phyloP scores from a whole-genome alignment of 108 stramenopile species.

The Discostella stelligeroides region DNA sequence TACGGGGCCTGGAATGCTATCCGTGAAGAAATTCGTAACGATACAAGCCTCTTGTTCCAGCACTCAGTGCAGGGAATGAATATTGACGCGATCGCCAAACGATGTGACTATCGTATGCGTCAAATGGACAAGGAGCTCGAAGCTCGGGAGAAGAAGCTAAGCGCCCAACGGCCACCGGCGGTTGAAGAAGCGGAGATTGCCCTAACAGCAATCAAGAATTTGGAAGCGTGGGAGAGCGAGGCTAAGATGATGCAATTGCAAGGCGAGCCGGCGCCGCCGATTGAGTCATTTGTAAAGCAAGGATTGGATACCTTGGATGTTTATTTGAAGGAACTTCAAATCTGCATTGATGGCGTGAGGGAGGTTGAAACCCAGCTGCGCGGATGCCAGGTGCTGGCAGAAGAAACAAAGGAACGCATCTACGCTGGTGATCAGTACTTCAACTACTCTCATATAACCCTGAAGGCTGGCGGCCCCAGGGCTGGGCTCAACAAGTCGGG shows the following conservation, averaged over 20 bases:
- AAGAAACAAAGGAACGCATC: slow-evolving; percentile 71
- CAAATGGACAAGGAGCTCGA: slow-evolving; percentile 90
- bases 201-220: slow-evolving; percentile 70
- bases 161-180: slow-evolving; percentile 61
- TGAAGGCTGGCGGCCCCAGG: slow-evolving; percentile 73
- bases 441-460: slow-evolving; percentile 82
- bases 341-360: slow-evolving; percentile 65
- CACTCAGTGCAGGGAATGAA: slow-evolving; percentile 90
- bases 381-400: slow-evolving; percentile 69
- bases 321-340: slow-evolving; percentile 65
- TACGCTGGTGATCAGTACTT: slow-evolving; percentile 84
- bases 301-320: slow-evolving; percentile 54
- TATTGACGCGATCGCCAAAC: slow-evolving; percentile 79
- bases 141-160: slow-evolving; percentile 79
- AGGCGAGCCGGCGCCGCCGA: slow-evolving; percentile 59
- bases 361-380: slow-evolving; percentile 86
- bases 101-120: slow-evolving; percentile 89
- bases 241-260: slow-evolving; percentile 58
- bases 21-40: slow-evolving; percentile 71
- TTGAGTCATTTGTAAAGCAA: slow-evolving; percentile 50
- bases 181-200: slow-evolving; percentile 77
- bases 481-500: slow-evolving; percentile 45
- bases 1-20: slow-evolving; percentile 90
- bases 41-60: slow-evolving; percentile 75
- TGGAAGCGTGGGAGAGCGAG: slow-evolving; percentile 81